These are phyloP conservation scores for Amorphotheca resinae DNA, from an alignment of 495 filamentous ascomycete species.

Conservation along the genomic window DNA sequence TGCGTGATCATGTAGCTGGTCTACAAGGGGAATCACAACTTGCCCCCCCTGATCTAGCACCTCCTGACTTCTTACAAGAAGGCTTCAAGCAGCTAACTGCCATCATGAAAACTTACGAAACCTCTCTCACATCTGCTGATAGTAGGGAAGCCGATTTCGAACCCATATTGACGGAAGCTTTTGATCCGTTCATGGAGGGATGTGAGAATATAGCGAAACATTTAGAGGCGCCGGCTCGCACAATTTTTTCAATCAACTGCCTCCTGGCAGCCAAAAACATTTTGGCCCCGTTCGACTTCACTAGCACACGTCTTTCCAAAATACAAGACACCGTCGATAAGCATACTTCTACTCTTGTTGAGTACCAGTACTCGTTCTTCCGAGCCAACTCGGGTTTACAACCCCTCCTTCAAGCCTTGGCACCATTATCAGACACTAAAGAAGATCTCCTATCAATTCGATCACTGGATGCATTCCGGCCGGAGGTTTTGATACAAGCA, in stretches of 20 bases:
- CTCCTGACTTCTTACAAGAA: slow-evolving; percentile 76
- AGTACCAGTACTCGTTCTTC: slow-evolving; percentile 55
- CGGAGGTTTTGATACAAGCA: slow-evolving; percentile 45
- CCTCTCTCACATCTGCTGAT: slow-evolving; percentile 46
- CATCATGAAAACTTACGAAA: slow-evolving; percentile 73
- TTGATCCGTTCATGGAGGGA: slow-evolving; percentile 73
- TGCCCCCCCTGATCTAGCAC: slow-evolving; percentile 55
- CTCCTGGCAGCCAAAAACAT: slow-evolving; percentile 42
- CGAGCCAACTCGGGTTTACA: slow-evolving; percentile 61
- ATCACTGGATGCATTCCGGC: slow-evolving; percentile 46
- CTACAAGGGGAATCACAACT: slow-evolving; percentile 57
- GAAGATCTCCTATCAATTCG: slow-evolving; percentile 37
- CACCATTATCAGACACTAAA: slow-evolving; percentile 33
- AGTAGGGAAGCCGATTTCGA: slow-evolving; percentile 56
- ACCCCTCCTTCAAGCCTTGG: slow-evolving; percentile 42
- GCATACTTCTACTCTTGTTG: slow-evolving; percentile 32
- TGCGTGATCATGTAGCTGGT: slow-evolving; percentile 62
- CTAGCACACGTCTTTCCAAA: slow-evolving; percentile 27
- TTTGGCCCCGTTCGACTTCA: slow-evolving; percentile 46
- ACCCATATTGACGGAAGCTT: slow-evolving; percentile 64
- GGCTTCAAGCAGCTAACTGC: slow-evolving; percentile 60
- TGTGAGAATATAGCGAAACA: slow-evolving; percentile 57
- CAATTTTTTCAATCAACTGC: slow-evolving; percentile 79
- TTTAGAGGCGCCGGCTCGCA: slow-evolving; percentile 40
- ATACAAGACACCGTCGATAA: slow-evolving; percentile 35